Evolutionary conservation across 176 grass and related monocot genomes (phyloP).

Genomic region (Coix lacrymajobi): DNA sequence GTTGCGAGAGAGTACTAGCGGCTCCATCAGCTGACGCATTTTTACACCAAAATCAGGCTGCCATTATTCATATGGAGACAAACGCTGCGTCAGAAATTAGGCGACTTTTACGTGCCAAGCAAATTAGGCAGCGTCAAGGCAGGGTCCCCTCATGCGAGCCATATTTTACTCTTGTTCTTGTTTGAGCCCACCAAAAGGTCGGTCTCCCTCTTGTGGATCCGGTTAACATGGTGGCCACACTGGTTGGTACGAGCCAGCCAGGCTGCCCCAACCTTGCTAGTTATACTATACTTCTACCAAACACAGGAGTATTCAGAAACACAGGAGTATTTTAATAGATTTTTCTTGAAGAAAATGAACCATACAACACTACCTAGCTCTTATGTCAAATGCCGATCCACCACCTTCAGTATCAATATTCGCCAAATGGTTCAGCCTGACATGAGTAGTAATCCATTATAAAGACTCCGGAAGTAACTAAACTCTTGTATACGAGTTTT

Average conservation of each 20-base stretch:
- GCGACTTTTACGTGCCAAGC: not conserved
- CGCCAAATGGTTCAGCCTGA: not conserved
- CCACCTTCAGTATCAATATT: not conserved
- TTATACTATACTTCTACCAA: not conserved
- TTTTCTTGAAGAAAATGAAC: not conserved
- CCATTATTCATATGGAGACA: not conserved
- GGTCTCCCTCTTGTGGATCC: not conserved
- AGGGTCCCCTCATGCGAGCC: not conserved
- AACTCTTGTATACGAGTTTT: not conserved
- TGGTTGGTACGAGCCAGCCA: not conserved
- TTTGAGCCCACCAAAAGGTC: not conserved
- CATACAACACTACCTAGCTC: not conserved
- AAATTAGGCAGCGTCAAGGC: not conserved
- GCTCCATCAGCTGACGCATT: not conserved
- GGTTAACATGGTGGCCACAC: not conserved
- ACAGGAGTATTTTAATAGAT: not conserved
- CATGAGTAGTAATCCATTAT: not conserved
- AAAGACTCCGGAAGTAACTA: not conserved
- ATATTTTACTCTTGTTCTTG: slow-evolving; percentile 5
- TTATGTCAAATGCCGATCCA: not conserved
- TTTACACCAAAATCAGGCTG: not conserved
- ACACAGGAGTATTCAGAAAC: not conserved
- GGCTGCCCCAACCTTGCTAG: not conserved
- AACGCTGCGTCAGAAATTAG: slow-evolving; percentile 5
- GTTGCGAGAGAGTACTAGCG: not conserved